A percentile compares a stretch with the other conserved stretches of the same genome.
Evolutionary conservation across 495 filamentous ascomycete species (phyloP).

Genomic region (Tuber borchii): DNA sequence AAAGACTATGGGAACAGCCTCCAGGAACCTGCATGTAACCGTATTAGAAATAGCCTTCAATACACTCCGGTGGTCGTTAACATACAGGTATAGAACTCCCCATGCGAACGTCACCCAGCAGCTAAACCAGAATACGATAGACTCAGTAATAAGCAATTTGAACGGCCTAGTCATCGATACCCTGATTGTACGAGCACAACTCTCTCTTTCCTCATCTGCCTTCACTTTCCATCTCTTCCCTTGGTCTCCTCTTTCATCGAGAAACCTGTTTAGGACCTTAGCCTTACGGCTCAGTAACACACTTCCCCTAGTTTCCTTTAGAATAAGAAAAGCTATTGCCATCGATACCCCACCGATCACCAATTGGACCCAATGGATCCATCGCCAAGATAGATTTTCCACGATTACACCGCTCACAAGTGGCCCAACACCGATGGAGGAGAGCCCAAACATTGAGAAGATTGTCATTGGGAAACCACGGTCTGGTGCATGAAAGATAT

Average conservation of each 20-base stretch:
- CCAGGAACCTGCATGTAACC: constrained; percentile 27
- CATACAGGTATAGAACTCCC: constrained; percentile 82
- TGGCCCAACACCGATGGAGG: constrained; percentile 77
- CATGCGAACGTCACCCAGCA: constrained; percentile 86
- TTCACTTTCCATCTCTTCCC: constrained; percentile 80
- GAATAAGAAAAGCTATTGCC: constrained; percentile 55
- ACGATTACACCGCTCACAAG: constrained; percentile 66
- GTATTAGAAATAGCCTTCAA: constrained; percentile 9
- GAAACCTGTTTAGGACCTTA: constrained; percentile 66
- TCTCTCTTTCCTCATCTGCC: constrained; percentile 71
- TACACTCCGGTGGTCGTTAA: constrained; percentile 48
- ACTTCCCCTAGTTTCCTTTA: constrained; percentile 77
- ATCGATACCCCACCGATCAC: constrained; percentile 63
- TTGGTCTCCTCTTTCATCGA: constrained; percentile 52
- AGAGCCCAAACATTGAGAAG: constrained; percentile 67
- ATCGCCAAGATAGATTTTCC: constrained; percentile 64
- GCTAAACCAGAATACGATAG: constrained; percentile 91
- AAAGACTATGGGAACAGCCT: constrained; percentile 67
- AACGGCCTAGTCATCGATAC: constrained; percentile 77
- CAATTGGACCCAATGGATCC: constrained; percentile 84
- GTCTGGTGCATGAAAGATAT: constrained; percentile 73
- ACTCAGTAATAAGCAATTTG: constrained; percentile 77
- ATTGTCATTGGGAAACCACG: constrained; percentile 87
- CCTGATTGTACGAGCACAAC: constrained; percentile 62
- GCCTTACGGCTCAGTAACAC: constrained; percentile 78